Evolutionary conservation across 371 early-diverging fungal species (phyloP), one percentile per base, ranked within the genome.

Genomic region (Circinella minor): DNA sequence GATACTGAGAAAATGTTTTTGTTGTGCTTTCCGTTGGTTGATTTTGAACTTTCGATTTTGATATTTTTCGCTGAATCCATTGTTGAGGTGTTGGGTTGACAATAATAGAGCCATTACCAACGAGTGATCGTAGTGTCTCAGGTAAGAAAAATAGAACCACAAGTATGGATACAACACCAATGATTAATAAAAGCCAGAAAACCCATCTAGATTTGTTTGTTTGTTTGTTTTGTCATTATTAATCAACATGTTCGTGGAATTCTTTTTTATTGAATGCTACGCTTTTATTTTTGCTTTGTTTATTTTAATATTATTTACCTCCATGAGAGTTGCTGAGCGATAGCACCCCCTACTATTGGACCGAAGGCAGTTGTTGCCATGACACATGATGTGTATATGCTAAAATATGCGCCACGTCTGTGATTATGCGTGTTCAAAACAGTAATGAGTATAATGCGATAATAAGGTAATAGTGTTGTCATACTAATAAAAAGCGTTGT

Each of bases 71-170:
- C 37, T 60, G n/a, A 8, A 15, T 36, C 68, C 69, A 76, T 66
- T 77, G 69, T 1, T 36, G 17, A 4, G 77, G 77, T 17, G 77
- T 77, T 20, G 77, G 77, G 55, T 77, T 77, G 6, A 71, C 74
- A 63, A 73, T 71, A 13, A 61, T 68, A 10, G 71, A 71, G 6
- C 77, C 77, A 54, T 77, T 72, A 37, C 74, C 72, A 5, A 84
- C 86, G 13, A 84, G 66, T 1, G 79, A 71, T 34, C 85, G 83
- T 36, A 87, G 81, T 0, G 90, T 90, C 66, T 90, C 90, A 7
- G 90, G 89, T 37, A 89, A 71, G 47, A 87, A 79, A 67, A 88
- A 79, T 37, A 82, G 46, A 14, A 86, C 74, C 20, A 82, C 37
- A 20, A 80, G 20, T 36, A 85, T 76, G 36, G 85, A 74, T 5